These are phyloP conservation scores for Tephrocybe sp. DNA, from an alignment of 768 basidiomycete species.

Conservation along the genomic window DNA sequence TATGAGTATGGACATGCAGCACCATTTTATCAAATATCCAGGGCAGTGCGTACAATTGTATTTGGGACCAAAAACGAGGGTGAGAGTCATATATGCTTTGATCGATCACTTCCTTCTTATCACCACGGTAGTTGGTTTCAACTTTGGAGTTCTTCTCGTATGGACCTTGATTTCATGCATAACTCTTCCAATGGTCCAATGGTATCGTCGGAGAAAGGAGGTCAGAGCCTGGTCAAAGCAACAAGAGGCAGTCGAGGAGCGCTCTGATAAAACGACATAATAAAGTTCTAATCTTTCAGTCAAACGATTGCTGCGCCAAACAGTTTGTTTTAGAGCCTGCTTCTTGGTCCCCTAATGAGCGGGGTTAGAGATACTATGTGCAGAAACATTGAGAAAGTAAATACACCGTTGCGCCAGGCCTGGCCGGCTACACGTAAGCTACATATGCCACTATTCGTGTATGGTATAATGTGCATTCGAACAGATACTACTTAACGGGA, in stretches of 20 bases:
- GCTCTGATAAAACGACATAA: not conserved
- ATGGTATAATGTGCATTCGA: too few species aligned
- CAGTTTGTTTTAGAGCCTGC: too few species aligned
- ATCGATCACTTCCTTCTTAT: not conserved
- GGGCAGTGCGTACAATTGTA: slow-evolving; percentile 50
- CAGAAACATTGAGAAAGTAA: too few species aligned
- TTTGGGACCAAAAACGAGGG: slow-evolving; percentile 53
- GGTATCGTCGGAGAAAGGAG: slow-evolving; percentile 21
- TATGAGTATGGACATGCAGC: slow-evolving; percentile 55
- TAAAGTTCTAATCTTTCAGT: too few species aligned
- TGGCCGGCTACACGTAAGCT: too few species aligned
- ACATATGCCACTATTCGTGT: too few species aligned
- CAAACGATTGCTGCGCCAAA: too few species aligned
- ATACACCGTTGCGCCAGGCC: too few species aligned
- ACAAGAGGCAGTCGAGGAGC: slow-evolving; percentile 1
- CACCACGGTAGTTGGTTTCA: slow-evolving; percentile 42
- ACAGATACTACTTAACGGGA: too few species aligned
- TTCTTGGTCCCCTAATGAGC: too few species aligned
- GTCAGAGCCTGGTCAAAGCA: slow-evolving; percentile 7
- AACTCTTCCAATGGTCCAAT: slow-evolving; percentile 48
- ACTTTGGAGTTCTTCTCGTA: slow-evolving; percentile 50
- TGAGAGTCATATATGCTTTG: slow-evolving; percentile 24
- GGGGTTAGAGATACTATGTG: too few species aligned
- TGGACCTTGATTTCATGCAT: slow-evolving; percentile 53
- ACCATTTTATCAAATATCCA: slow-evolving; percentile 63